Percentiles rank a stretch among this genome's conserved stretches.
These are phyloP conservation scores for Westerdykella ornata DNA, from an alignment of 2,329 filamentous ascomycete species.

Conservation along the genomic window DNA sequence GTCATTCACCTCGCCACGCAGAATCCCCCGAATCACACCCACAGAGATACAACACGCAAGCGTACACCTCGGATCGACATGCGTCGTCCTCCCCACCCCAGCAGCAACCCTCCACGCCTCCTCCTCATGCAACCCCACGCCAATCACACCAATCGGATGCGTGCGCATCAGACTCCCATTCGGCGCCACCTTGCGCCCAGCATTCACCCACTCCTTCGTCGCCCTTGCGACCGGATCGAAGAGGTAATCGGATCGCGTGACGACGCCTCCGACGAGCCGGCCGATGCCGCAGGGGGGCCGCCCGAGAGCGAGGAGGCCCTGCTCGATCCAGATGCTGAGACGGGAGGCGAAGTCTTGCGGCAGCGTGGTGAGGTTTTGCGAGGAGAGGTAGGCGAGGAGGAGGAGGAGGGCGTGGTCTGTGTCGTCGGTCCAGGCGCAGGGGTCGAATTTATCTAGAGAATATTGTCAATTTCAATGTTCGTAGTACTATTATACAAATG, in stretches of 20 bases:
- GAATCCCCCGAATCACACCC: conserved; percentile 43
- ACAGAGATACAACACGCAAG: conserved; percentile 46
- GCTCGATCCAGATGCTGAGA: conserved; percentile 44
- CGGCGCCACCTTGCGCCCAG: conserved; percentile 39
- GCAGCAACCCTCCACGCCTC: conserved; percentile 43
- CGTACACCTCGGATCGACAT: conserved; percentile 49
- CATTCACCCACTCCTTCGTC: conserved; percentile 39
- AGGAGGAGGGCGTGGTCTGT: conserved; percentile 50
- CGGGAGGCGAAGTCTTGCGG: conserved; percentile 43
- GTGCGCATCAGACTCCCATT: conserved; percentile 52
- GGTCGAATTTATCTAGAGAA: conserved; percentile 17
- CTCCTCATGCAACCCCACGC: conserved; percentile 36
- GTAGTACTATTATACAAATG: background rate
- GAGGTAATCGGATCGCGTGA: conserved; percentile 37
- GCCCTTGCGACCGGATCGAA: conserved; percentile 39
- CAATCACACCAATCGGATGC: conserved; percentile 47
- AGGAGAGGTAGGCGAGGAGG: conserved; percentile 45
- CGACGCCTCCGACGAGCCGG: conserved; percentile 43
- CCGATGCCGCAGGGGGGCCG: conserved; percentile 47
- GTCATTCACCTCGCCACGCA: conserved; percentile 40
- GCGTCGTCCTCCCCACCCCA: conserved; percentile 42
- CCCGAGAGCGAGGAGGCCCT: conserved; percentile 44
- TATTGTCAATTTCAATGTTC: background rate
- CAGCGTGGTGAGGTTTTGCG: conserved; percentile 22
- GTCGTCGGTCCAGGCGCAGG: conserved; percentile 49